Conservation (phyloP, 2,329 filamentous ascomycete species). For the Penicillium carneum region DNA sequence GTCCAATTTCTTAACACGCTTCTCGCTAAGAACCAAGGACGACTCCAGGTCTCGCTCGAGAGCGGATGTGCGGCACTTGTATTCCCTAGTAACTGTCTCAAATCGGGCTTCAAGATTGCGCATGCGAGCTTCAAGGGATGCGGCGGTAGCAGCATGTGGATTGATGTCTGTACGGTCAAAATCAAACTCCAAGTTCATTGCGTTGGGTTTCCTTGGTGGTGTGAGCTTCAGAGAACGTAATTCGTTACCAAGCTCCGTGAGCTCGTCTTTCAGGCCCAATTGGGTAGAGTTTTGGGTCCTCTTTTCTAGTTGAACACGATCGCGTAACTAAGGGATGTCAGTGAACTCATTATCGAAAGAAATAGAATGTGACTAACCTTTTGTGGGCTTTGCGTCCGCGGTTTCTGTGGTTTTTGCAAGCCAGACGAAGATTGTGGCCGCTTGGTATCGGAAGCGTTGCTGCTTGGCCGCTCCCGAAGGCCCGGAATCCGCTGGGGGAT, state of each 20-base stretch:
- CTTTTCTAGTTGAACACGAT: conserved; percentile 84
- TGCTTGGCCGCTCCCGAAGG: conserved; percentile 45
- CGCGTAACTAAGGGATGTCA: conserved; percentile 62
- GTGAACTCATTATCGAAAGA: conserved; percentile 2
- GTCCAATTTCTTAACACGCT: conserved; percentile 81
- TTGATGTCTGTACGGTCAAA: conserved; percentile 39
- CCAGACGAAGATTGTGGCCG: conserved; percentile 63
- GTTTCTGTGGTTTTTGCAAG: conserved; percentile 74
- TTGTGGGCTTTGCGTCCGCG: conserved; percentile 69
- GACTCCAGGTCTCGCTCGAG: conserved; percentile 76
- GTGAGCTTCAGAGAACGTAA: conserved; percentile 62
- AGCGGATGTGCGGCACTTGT: conserved; percentile 66
- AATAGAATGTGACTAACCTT: conserved; percentile 52
- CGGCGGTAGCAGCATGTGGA: conserved; percentile 27
- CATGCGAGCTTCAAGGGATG: conserved; percentile 60
- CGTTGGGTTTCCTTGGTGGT: conserved; percentile 44
- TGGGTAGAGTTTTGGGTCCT: conserved; percentile 74
- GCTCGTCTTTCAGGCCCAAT: conserved; percentile 73
- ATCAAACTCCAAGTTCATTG: conserved; percentile 35
- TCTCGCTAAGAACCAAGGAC: conserved; percentile 75
- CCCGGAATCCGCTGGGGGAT: conserved; percentile 56
- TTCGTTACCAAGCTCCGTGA: conserved; percentile 81
- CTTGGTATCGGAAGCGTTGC: conserved; percentile 44
- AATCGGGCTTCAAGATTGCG: conserved; percentile 72
- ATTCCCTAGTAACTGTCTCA: conserved; percentile 64